Percentiles rank a stretch among this genome's conserved stretches.
phyloP scores from a whole-genome alignment of 1,284 basidiomycete genomes.

The Blastosporella zonata region DNA sequence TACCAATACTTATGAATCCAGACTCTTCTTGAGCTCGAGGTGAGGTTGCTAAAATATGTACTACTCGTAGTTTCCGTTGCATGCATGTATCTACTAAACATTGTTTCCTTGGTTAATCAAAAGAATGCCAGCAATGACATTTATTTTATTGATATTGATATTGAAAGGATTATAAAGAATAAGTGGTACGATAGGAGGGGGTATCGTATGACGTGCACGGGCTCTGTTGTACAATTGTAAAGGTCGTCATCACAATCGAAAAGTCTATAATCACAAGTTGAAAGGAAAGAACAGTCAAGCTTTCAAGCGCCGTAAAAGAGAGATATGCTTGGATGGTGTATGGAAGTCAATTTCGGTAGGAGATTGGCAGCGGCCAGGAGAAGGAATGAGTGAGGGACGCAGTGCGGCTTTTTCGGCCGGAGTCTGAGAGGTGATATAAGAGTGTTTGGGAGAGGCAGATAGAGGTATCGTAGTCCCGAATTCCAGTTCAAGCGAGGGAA shows the following conservation, averaged over 20 bases:
- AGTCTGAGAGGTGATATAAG: slow-evolving; percentile 11
- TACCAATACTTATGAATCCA: slow-evolving; percentile 11
- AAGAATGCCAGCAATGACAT: neutral
- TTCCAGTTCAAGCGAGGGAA: slow-evolving; percentile 11
- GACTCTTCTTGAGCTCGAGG: slow-evolving; percentile 8
- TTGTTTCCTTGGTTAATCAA: neutral
- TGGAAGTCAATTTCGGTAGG: slow-evolving; percentile 11
- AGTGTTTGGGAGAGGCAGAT: slow-evolving; percentile 13
- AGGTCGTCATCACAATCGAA: slow-evolving; percentile 2
- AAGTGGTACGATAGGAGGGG: slow-evolving; percentile 15
- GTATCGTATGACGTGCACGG: slow-evolving; percentile 21
- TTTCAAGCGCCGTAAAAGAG: slow-evolving; percentile 25
- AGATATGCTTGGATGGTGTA: slow-evolving; percentile 16
- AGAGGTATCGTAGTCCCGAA: slow-evolving; percentile 20
- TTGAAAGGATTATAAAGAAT: slow-evolving; percentile 6
- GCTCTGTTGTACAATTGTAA: slow-evolving; percentile 20
- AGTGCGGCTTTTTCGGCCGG: slow-evolving; percentile 8
- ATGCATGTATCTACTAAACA: slow-evolving; percentile 22
- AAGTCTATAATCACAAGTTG: slow-evolving; percentile 13
- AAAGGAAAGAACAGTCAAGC: slow-evolving; percentile 17
- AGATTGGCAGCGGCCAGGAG: slow-evolving; percentile 15
- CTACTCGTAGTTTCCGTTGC: slow-evolving; percentile 17
- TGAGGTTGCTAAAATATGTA: slow-evolving; percentile 15
- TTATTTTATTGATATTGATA: slow-evolving; percentile 1
- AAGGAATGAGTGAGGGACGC: slow-evolving; percentile 15